Conservation (phyloP, 2,329 filamentous ascomycete species). For the Cordyceps tenuipes region DNA sequence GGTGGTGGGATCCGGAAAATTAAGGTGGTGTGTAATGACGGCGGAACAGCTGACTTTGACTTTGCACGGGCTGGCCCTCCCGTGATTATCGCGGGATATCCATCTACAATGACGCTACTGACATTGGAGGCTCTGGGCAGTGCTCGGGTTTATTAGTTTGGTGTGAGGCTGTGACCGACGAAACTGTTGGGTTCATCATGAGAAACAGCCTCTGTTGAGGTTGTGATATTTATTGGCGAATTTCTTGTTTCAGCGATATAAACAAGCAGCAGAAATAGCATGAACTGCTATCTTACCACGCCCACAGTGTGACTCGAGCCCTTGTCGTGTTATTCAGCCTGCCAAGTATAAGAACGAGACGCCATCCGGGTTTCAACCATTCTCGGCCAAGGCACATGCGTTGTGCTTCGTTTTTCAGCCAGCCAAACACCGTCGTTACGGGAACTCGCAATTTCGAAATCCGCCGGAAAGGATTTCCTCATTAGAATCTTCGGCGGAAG, state of each 20-base stretch:
- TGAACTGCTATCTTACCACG: background rate
- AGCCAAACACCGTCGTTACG: background rate
- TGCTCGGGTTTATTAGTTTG: background rate
- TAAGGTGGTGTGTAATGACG: background rate
- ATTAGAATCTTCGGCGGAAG: background rate
- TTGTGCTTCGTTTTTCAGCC: background rate
- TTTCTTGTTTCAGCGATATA: no score
- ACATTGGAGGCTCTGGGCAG: background rate
- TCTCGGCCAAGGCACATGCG: background rate
- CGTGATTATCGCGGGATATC: background rate
- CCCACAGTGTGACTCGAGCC: background rate
- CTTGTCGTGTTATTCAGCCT: background rate
- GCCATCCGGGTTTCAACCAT: background rate
- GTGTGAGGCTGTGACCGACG: background rate
- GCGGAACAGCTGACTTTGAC: background rate
- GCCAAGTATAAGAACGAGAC: background rate
- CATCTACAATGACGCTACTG: background rate
- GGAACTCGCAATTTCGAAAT: background rate
- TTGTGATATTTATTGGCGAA: no score
- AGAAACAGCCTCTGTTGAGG: no score
- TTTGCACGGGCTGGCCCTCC: background rate
- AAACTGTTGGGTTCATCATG: background rate
- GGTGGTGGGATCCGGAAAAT: background rate
- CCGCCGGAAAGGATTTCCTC: background rate
- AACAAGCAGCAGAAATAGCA: background rate